Conservation (phyloP, 495 filamentous ascomycete genomes). For the Entonaema liquescens region DNA sequence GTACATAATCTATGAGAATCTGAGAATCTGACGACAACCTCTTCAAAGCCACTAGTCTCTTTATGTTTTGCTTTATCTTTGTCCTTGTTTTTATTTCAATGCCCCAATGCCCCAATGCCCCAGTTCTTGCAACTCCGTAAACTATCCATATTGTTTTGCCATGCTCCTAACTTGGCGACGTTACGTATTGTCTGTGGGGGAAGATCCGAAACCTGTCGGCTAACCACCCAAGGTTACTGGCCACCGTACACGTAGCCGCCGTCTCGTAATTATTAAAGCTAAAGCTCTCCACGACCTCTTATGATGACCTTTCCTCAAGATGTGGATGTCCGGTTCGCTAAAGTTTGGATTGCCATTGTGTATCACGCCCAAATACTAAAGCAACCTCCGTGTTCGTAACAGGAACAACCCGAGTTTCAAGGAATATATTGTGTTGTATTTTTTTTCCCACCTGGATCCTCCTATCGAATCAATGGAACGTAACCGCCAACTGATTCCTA, state of each 20-base stretch:
- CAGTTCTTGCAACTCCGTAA: background rate
- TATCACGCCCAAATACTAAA: background rate
- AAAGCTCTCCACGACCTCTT: background rate
- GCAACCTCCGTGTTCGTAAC: background rate
- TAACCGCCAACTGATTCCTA: background rate
- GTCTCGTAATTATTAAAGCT: background rate
- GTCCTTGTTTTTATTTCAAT: background rate
- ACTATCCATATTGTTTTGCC: background rate
- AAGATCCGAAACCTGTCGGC: background rate
- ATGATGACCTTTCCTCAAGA: background rate
- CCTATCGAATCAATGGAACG: background rate
- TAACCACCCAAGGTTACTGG: constrained; percentile 1
- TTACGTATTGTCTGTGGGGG: constrained; percentile 3
- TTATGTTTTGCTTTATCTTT: background rate
- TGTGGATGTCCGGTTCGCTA: constrained; percentile 3
- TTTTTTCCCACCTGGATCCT: background rate
- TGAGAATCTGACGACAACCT: background rate
- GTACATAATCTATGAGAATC: too few relatives aligned
- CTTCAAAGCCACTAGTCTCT: background rate
- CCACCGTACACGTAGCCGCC: background rate
- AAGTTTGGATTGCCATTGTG: background rate
- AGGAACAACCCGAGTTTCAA: background rate
- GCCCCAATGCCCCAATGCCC: too few relatives aligned
- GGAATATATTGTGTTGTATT: background rate
- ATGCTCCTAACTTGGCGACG: background rate